Evolutionary conservation across 768 basidiomycete genomes (phyloP).

Genomic region (Suillus americanus): DNA sequence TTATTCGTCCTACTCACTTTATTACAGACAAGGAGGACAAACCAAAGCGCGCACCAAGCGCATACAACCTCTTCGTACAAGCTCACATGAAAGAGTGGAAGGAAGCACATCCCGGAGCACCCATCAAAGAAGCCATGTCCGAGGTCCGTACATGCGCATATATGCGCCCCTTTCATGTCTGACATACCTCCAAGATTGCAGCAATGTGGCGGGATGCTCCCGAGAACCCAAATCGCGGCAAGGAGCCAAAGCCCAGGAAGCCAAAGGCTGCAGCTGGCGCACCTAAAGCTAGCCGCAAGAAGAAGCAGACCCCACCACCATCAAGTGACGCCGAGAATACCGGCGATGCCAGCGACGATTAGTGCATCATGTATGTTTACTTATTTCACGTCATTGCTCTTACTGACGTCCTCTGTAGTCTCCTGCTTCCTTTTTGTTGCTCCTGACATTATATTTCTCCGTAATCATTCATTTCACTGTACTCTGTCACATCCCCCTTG

Average conservation of each 20-base stretch:
- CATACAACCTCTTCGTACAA: slow-evolving; percentile 59
- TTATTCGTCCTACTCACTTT: slow-evolving; percentile 4
- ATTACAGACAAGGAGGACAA: slow-evolving; percentile 41
- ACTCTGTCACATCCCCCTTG: neutral
- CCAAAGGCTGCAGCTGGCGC: slow-evolving; percentile 34
- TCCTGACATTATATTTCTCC: slow-evolving; percentile 11
- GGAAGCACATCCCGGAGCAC: slow-evolving; percentile 46
- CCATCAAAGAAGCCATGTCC: slow-evolving; percentile 54
- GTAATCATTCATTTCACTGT: slow-evolving; percentile 14
- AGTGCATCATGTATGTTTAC: slow-evolving; percentile 5
- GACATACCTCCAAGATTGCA: slow-evolving; percentile 44
- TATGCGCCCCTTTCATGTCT: slow-evolving; percentile 2
- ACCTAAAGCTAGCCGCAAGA: slow-evolving; percentile 9
- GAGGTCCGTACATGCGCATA: slow-evolving; percentile 29
- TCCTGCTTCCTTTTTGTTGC: slow-evolving; percentile 2
- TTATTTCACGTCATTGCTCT: neutral
- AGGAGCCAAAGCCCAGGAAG: slow-evolving; percentile 47
- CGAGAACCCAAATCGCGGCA: slow-evolving; percentile 64
- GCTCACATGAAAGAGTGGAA: slow-evolving; percentile 59
- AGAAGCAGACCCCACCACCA: slow-evolving; percentile 19
- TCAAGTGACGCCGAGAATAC: slow-evolving; percentile 24
- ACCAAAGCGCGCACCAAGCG: slow-evolving; percentile 55
- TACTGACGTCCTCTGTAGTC: slow-evolving; percentile 6
- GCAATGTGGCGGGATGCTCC: slow-evolving; percentile 56
- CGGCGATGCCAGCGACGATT: slow-evolving; percentile 22